These are phyloP conservation scores for Carpediemonas membranifera DNA, from an alignment of 78 protist species.

Conservation along the genomic window DNA sequence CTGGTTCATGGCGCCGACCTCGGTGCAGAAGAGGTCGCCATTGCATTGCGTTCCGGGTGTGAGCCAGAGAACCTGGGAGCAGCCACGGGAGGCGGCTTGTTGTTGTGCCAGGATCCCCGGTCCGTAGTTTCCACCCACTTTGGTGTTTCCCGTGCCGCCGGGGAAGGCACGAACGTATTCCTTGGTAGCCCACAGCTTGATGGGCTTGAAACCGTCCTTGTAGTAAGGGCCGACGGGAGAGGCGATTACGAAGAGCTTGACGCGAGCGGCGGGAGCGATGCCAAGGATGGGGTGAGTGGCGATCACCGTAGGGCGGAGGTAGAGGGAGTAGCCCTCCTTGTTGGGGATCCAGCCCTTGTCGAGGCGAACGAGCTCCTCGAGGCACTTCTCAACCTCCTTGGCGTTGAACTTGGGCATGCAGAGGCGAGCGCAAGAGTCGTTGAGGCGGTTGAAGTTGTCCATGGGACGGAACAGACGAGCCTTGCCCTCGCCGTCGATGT, in stretches of 20 bases:
- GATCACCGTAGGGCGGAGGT: conserved; percentile 88
- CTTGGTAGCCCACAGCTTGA: conserved; percentile 63
- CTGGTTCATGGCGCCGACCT: conserved; percentile 96
- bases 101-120: conserved; percentile 70
- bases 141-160: conserved; percentile 67
- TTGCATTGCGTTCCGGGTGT: conserved; percentile 49
- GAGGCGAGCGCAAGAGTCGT: conserved; percentile 53
- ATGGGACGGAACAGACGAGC: conserved; percentile 71
- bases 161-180: conserved; percentile 55
- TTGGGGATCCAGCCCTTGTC: conserved; percentile 82
- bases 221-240: conserved; percentile 96
- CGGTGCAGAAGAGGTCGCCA: no score
- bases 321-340: conserved; percentile 75
- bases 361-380: conserved; percentile 60
- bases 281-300: conserved; percentile 65
- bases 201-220: conserved; percentile 75
- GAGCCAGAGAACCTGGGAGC: conserved; percentile 89
- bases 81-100: conserved; percentile 68
- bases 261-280: conserved; percentile 36
- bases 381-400: conserved; percentile 55
- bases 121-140: conserved; percentile 86
- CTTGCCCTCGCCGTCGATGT: conserved; percentile 42
- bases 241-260: conserved; percentile 51
- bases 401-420: conserved; percentile 67
- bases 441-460: conserved; percentile 71